phyloP scores from a whole-genome alignment of 2,329 filamentous ascomycete species.

The Fragosphaeria purpurea region DNA sequence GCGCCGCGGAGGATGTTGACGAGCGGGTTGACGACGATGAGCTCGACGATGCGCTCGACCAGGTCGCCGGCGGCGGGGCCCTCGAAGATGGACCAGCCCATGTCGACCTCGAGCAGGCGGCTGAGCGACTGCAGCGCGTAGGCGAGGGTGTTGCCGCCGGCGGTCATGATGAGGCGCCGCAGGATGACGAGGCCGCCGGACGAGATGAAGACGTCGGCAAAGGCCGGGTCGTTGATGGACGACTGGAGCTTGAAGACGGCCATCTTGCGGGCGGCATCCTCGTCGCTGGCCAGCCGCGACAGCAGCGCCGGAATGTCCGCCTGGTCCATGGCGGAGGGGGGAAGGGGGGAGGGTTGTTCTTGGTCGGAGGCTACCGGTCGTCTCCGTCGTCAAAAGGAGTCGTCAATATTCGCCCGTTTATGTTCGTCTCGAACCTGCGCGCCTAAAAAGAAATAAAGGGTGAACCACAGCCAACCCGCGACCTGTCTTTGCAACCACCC shows the following conservation, averaged over 20 bases:
- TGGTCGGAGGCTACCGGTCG: neutral
- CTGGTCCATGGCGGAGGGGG: conserved; percentile 45
- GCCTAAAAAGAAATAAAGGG: too few species aligned
- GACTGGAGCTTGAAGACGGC: conserved; percentile 96
- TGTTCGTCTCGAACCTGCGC: too few species aligned
- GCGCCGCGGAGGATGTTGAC: conserved; percentile 96
- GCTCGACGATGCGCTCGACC: conserved; percentile 69
- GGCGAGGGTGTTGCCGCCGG: conserved; percentile 86
- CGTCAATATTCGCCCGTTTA: too few species aligned
- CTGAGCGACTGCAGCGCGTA: conserved; percentile 88
- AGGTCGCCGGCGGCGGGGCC: conserved; percentile 52
- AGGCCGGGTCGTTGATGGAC: conserved; percentile 90
- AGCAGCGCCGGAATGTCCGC: conserved; percentile 57
- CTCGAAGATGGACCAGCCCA: conserved; percentile 89
- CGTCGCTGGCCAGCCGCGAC: conserved; percentile 54
- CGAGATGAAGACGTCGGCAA: conserved; percentile 91
- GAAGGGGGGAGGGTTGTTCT: neutral
- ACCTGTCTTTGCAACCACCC: too few species aligned
- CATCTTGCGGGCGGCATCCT: conserved; percentile 95
- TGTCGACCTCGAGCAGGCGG: conserved; percentile 84
- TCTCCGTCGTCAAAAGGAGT: neutral
- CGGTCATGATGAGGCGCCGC: conserved; percentile 70
- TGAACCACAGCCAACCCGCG: too few species aligned
- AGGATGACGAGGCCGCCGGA: conserved; percentile 76
- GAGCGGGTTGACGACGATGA: conserved; percentile 88